Percentiles rank a stretch among this genome's conserved stretches.
Conservation (phyloP, 495 filamentous ascomycete species). For the Pyrenula massariospora region DNA sequence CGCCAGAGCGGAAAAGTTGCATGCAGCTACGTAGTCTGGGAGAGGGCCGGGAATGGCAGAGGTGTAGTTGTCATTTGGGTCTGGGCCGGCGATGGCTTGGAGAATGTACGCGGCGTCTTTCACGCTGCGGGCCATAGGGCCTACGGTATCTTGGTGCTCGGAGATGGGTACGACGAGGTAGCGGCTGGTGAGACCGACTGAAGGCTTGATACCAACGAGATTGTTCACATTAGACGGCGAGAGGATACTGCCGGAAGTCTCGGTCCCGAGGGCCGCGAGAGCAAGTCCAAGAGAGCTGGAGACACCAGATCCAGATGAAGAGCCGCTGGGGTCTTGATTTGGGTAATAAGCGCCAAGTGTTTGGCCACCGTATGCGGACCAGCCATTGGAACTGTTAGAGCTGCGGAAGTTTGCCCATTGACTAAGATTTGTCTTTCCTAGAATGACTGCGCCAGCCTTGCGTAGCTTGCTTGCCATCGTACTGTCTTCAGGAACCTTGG, state of each 20-base stretch:
- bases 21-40: constrained; percentile 40
- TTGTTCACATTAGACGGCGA: constrained; percentile 27
- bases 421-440: constrained; percentile 42
- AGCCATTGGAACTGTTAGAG: constrained; percentile 36
- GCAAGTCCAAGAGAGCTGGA: constrained; percentile 35
- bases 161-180: constrained; percentile 50
- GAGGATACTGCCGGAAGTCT: constrained; percentile 30
- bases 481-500: constrained; percentile 32
- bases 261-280: constrained; percentile 35
- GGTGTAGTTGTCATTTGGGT: constrained; percentile 40
- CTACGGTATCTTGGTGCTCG: constrained; percentile 53
- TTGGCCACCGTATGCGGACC: constrained; percentile 42
- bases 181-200: constrained; percentile 54
- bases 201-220: constrained; percentile 52
- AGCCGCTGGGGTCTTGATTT: constrained; percentile 40
- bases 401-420: constrained; percentile 45
- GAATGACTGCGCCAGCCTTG: constrained; percentile 36
- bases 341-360: constrained; percentile 37
- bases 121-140: constrained; percentile 52
- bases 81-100: constrained; percentile 45
- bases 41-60: constrained; percentile 31
- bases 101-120: constrained; percentile 57
- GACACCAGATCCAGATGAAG: constrained; percentile 40
- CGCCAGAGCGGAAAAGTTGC: constrained; percentile 29
- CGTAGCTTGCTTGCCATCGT: constrained; percentile 34